Conservation (phyloP, 768 basidiomycete genomes). For the Hemileccinum impolitum region DNA sequence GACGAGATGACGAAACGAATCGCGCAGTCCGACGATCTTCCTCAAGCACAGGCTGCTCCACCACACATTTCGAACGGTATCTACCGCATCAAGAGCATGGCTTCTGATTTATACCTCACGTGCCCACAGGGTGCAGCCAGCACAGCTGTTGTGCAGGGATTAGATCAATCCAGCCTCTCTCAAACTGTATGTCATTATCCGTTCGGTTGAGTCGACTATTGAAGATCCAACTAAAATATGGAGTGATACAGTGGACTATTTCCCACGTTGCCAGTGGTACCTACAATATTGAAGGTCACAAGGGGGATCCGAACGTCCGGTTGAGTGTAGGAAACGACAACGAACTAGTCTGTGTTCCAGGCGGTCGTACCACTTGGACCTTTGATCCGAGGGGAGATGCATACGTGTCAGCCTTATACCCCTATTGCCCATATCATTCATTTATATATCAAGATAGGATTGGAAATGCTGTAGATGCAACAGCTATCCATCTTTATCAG, state of each 20-base stretch:
- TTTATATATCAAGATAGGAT: not conserved
- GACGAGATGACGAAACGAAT: not conserved
- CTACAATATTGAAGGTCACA: not conserved
- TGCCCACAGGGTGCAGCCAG: not conserved
- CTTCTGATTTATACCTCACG: not conserved
- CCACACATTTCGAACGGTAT: not conserved
- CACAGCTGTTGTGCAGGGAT: not conserved
- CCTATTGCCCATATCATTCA: not conserved
- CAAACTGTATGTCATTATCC: not conserved
- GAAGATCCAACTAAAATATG: not conserved
- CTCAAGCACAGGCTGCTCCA: not conserved
- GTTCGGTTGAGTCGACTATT: not conserved
- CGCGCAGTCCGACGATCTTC: not conserved
- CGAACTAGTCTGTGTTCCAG: not conserved
- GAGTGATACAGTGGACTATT: not conserved
- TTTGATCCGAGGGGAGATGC: constrained; percentile 1
- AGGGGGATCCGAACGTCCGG: not conserved
- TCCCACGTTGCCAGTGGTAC: not conserved
- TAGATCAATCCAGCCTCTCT: not conserved
- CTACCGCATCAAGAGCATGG: not conserved
- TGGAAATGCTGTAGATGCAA: constrained; percentile 5
- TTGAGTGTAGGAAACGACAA: not conserved
- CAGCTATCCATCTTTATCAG: not conserved
- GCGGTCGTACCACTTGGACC: not conserved
- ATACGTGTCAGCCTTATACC: not conserved